Evolutionary conservation across 148 eudicot genomes (phyloP), one percentile per base, ranked within the genome.

Genomic region (Cornus florida): DNA sequence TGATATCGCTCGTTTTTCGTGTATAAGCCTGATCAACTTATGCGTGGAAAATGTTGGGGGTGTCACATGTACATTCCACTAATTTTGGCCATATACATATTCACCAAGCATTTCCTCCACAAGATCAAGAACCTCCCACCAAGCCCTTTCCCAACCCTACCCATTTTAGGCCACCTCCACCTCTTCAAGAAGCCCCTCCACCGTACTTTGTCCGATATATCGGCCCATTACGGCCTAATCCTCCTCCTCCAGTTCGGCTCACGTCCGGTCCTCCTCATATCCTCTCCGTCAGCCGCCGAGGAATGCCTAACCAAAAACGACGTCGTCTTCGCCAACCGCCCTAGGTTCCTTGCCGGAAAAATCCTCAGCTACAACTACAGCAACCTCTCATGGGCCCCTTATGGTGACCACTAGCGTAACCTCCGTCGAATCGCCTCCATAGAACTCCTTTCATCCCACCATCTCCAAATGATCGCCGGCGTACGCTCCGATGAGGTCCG

Each of bases 151-250:
- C 64, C 72, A 1, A 16, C 82, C 17, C 68, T 85, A 9, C 88
- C 88, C 7, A 48, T 88, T 3, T 31, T 88, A 28, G 88, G 90
- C 79, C 90, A 88, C 59, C 62, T 85, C 33, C 79, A 85, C 81
- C 87, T 86, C 79, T 20, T 88, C 7, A 79, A 83, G 24, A 31
- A 72, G 14, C 88, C 83, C 1, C 41, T 81, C 70, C 84, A 85
- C 80, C 81, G 80, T 0, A 64, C 81, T 69, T 53, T 88, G 2
- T 74, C 69, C 43, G 22, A 46, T 0, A 35, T 88, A 12, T 72
- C 85, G 19, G 72, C 17, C 43, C 41, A 24, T 0, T 67, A 81
- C 53, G 88, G 88, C 19, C 83, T 83, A 1, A 22, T 84, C 57
- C 20, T 81, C 64, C 46, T 13, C 74, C 84, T 84, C 79, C 79